Evolutionary conservation across 75 land plant species (phyloP).

Genomic region (Pseudotsuga menziesii): DNA sequence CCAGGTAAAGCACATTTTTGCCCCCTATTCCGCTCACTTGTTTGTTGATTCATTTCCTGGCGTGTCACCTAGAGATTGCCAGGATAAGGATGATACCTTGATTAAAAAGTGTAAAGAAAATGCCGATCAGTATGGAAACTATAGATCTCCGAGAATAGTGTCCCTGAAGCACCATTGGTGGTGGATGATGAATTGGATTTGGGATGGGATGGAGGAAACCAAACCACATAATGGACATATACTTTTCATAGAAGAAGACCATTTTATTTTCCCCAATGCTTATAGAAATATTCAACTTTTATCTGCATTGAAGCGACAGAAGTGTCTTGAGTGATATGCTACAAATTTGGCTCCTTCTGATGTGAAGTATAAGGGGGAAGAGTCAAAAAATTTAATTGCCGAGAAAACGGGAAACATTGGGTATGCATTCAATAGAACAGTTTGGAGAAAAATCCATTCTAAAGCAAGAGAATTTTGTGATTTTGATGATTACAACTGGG

Average conservation of each 20-base stretch:
- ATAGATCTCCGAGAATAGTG: conserved; percentile 82
- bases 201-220: conserved; percentile 94
- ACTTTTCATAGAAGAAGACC: conserved; percentile 96
- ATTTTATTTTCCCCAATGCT: conserved; percentile 89
- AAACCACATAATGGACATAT: conserved; percentile 50
- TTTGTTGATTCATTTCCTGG: conserved; percentile 84
- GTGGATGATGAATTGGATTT: conserved; percentile 99
- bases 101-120: conserved; percentile 54
- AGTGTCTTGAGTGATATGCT: conserved; percentile 85
- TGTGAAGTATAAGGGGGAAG: conserved; percentile 78
- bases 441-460: conserved; percentile 84
- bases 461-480: conserved; percentile 71
- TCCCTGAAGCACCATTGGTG: conserved; percentile 99
- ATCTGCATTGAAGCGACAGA: conserved; percentile 40
- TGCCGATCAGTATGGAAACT: conserved; percentile 94
- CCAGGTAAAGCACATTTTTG: conserved; percentile 94
- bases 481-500: conserved; percentile 99
- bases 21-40: conserved; percentile 93
- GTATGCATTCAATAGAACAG: conserved; percentile 86
- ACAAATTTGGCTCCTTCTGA: conserved; percentile 86
- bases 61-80: conserved; percentile 63
- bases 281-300: conserved; percentile 76
- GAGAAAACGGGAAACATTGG: conserved; percentile 97
- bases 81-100: conserved; percentile 49
- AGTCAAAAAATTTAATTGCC: conserved; percentile 44